Evolutionary conservation across 345 rosid genomes (phyloP).

Genomic region (Euclidium syriacum): DNA sequence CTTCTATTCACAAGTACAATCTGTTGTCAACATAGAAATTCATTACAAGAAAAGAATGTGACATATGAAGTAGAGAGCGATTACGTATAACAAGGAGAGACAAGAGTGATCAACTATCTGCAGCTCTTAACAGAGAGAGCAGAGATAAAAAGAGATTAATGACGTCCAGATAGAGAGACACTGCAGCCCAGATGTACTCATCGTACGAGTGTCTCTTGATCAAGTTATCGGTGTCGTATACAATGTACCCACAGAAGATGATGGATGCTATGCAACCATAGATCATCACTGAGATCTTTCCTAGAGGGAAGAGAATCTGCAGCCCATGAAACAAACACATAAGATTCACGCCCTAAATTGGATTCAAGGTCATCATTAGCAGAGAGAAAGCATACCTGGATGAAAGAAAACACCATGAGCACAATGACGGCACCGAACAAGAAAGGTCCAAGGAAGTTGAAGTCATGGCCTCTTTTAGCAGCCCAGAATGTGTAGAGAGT

Average conservation of each 20-base stretch:
- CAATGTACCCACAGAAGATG: conserved; percentile 79
- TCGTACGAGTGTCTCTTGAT: conserved; percentile 77
- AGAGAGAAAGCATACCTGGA: conserved; percentile 45
- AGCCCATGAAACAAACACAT: conserved; percentile 14
- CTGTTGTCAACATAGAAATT: neutral
- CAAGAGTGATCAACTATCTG: conserved; percentile 13
- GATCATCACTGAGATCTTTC: conserved; percentile 67
- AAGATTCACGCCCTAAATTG: neutral
- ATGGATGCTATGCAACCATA: conserved; percentile 74
- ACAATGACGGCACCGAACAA: conserved; percentile 69
- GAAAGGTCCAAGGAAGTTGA: conserved; percentile 89
- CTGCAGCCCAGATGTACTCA: conserved; percentile 65
- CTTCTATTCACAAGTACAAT: conserved; percentile 6
- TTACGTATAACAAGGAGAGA: neutral
- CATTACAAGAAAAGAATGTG: conserved; percentile 12
- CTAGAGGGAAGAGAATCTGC: conserved; percentile 77
- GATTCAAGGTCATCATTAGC: neutral
- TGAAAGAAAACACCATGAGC: conserved; percentile 59
- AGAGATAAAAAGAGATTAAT: conserved; percentile 62
- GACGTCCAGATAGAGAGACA: conserved; percentile 57
- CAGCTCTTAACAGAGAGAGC: conserved; percentile 29
- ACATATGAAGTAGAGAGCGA: neutral
- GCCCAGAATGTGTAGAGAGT: conserved; percentile 97
- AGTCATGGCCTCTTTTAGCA: conserved; percentile 79
- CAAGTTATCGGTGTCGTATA: conserved; percentile 79